Conservation (phyloP, 2,329 filamentous ascomycete species). For the Nemania sp. region DNA sequence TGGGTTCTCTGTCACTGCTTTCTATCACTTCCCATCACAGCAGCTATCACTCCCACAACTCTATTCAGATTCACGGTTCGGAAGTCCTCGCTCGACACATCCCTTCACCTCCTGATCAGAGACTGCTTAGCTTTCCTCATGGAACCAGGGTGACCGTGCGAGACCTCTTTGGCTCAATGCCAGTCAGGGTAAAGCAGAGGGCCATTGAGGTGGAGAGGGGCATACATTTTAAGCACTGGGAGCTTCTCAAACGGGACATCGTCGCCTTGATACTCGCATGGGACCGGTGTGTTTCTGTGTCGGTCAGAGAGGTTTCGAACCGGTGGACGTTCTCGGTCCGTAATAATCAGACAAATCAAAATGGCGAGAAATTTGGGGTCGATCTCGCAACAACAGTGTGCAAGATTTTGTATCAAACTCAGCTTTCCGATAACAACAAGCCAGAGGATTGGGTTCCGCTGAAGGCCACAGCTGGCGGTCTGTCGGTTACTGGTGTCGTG, state of each 20-base stretch:
- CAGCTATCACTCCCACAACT: constrained; percentile 63
- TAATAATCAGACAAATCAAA: constrained; percentile 19
- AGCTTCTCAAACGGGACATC: constrained; percentile 61
- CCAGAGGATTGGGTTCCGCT: constrained; percentile 69
- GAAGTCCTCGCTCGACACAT: constrained; percentile 65
- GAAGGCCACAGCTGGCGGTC: constrained; percentile 64
- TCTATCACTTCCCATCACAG: constrained; percentile 74
- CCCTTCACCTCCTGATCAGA: constrained; percentile 63
- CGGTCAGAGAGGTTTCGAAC: constrained; percentile 56
- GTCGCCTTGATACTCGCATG: constrained; percentile 73
- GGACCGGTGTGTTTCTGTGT: constrained; percentile 59
- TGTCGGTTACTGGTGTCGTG: constrained; percentile 72
- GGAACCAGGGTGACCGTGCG: constrained; percentile 78
- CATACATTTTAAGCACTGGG: constrained; percentile 66
- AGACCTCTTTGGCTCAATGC: constrained; percentile 87
- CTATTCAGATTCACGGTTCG: constrained; percentile 72
- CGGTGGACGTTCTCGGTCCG: constrained; percentile 47
- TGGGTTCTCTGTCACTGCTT: constrained; percentile 76
- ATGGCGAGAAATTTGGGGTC: constrained; percentile 21
- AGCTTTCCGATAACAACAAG: constrained; percentile 59
- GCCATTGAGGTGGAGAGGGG: constrained; percentile 56
- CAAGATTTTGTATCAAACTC: constrained; percentile 67
- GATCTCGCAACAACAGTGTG: constrained; percentile 42
- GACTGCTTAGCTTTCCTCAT: constrained; percentile 59
- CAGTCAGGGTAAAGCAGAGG: constrained; percentile 84